phyloP scores from a whole-genome alignment of 805 yeast species.

The Candida maltosa region DNA sequence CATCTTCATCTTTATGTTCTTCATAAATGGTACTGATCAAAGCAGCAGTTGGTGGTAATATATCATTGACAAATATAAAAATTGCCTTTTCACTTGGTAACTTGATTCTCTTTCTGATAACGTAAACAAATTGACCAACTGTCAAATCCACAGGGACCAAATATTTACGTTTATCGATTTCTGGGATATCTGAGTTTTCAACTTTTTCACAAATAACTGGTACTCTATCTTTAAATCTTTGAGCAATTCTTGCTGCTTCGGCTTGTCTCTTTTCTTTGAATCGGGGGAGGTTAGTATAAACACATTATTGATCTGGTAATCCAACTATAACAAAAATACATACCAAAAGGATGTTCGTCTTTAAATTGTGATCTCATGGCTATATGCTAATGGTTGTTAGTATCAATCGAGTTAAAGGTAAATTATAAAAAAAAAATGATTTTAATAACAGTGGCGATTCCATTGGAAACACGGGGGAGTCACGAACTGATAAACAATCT shows the following conservation, averaged over 20 bases:
- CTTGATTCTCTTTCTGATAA: slow-evolving; percentile 92
- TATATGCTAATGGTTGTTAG: slow-evolving; percentile 3
- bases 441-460: not conserved
- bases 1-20: slow-evolving; percentile 97
- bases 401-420: slow-evolving; percentile 1
- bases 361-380: slow-evolving; percentile 87
- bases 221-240: slow-evolving; percentile 85
- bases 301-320: not conserved
- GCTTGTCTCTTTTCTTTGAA: slow-evolving; percentile 81
- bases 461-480: too few species aligned
- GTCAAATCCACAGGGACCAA: slow-evolving; percentile 94
- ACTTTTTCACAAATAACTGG: slow-evolving; percentile 98
- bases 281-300: slow-evolving; percentile 4
- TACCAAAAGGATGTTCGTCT: slow-evolving; percentile 93
- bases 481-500: too few species aligned
- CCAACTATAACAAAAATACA: slow-evolving; percentile 23
- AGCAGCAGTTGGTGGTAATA: slow-evolving; percentile 97
- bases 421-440: not conserved
- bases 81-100: slow-evolving; percentile 97
- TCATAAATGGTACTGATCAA: slow-evolving; percentile 92
- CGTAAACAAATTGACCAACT: slow-evolving; percentile 97
- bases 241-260: slow-evolving; percentile 86
- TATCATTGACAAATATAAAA: slow-evolving; percentile 94
- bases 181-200: slow-evolving; percentile 92
- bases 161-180: slow-evolving; percentile 95